Base-by-base conservation (phyloP, 1,284 basidiomycete species). In the Apiotrichum sp. region DNA sequence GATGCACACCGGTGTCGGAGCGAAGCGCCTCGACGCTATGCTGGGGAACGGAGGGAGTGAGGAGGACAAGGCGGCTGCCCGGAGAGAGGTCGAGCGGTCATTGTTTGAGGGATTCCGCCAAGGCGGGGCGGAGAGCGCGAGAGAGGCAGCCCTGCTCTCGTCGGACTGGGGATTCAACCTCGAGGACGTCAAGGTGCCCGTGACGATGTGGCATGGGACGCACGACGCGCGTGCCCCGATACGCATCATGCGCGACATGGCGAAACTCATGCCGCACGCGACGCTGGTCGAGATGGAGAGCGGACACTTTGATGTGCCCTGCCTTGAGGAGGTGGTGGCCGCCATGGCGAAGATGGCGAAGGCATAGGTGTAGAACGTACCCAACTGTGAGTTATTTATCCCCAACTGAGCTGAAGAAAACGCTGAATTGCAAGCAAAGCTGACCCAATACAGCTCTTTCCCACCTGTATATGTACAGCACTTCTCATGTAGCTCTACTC, bases 101-200 rank as follows among this genome's bases (percentile, higher is more conserved):
- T n/a, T n/a, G 0, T 33, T 51, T 16, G 55, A 60, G 39, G 49
- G 45, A 14, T 56, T 56, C n/a, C 52, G 46, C 10, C 46, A 49
- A 38, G 58, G 58, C 22, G 5, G 45, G 0, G 6, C 16, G 14
- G 47, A 44, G 4, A 46, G 45, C 16, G 43, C 54, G 14, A 9
- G 56, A 43, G 55, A 60, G 49, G 50, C 58, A 1, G 32, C 32
- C 3, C 55, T 60, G 11, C 52, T 60, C 10, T n/a, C 49, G 9
- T 14, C n/a, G 8, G 49, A 53, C 32, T 56, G 58, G 58, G 58
- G 49, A 4, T 22, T 60, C 13, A 9, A 29, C 3, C 45, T 54
- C 2, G 32, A 7, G 1, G 29, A 46, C 5, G 39, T 59, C 9
- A n/a, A 16, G 11, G 11, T 29, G 11, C 10, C 48, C 4, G 49